Base-by-base conservation (phyloP, 108 stramenopile species). In the Cyclotella atomus region DNA sequence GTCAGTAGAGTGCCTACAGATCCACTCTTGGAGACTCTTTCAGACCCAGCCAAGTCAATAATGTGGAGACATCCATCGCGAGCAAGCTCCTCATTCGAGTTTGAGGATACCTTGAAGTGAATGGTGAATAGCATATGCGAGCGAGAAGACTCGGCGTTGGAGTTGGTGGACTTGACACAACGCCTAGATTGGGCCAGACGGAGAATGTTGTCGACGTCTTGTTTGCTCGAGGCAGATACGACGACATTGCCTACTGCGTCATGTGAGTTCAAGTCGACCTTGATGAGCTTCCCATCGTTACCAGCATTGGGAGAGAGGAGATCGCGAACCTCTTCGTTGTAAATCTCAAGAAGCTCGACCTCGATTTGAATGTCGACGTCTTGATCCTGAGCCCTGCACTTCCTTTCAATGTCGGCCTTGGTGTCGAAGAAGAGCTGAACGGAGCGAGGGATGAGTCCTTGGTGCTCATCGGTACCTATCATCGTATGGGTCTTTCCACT, bases 271-370 rank as follows among this genome's bases (percentile, higher is more conserved):
- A 93, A 69, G 44, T 86, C 83, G 49, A 93, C 47, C 35, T 85
- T 73, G 47, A 84, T 34, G 49, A 76, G 78, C 47, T 85, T 62
- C 21, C 84, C 88, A 41, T 78, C 41, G 33, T 68, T 55, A 16
- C 70, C 84, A 30, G 63, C 75, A 30, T 87, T 77, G 15, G 79
- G 30, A 16, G 77, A 79, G 3, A 97, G 72, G 38, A 99, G 65
- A 73, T 98, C 97, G 29, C 88, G 82, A n/a, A 99, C 90, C 21
- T 97, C 85, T 67, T 98, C 98, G 72, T 98, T 98, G 90, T 99
- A 98, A 8, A 99, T 91, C 73, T 99, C 99, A n/a, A 99, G 88
- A 59, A 99, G 82, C 73, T 96, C 95, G 21, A 96, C 85, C 32
- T 70, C 69, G 25, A 98, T 80, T 17, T 76, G 60, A 28, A 99